These are phyloP conservation scores for Prunus mira DNA, from an alignment of 306 rosid genomes.

Conservation along the genomic window DNA sequence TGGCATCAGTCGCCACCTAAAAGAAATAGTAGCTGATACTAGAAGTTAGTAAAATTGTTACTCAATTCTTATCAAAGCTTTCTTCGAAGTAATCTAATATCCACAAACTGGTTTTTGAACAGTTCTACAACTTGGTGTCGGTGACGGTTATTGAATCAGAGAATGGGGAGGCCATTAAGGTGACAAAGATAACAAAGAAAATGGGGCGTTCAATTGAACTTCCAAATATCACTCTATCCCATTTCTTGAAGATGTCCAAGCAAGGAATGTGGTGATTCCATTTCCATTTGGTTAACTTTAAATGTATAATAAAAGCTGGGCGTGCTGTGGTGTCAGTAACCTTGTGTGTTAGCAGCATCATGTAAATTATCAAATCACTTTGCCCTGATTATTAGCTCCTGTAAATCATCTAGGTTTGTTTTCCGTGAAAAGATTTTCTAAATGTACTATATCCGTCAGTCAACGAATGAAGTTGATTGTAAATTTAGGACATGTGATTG, in stretches of 20 bases:
- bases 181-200: constrained; percentile 67
- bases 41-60: not conserved
- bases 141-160: constrained; percentile 42
- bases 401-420: constrained; percentile 15
- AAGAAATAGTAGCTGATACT: not conserved
- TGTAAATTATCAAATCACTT: constrained; percentile 26
- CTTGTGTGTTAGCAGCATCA: not conserved
- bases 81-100: not conserved
- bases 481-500: not conserved
- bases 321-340: not conserved
- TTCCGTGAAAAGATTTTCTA: not conserved
- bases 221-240: constrained; percentile 60
- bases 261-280: constrained; percentile 74
- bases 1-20: not conserved
- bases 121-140: constrained; percentile 85
- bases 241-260: constrained; percentile 80
- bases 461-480: constrained; percentile 27
- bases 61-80: not conserved
- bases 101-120: constrained; percentile 15
- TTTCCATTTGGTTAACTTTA: not conserved
- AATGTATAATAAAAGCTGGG: constrained; percentile 26
- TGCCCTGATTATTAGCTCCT: constrained; percentile 9
- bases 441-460: not conserved
- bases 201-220: constrained; percentile 47
- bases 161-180: constrained; percentile 37